A percentile compares a stretch with the other conserved stretches of the same genome.
phyloP scores from a whole-genome alignment of 257 asterid genomes.

The Solanum acaule region DNA sequence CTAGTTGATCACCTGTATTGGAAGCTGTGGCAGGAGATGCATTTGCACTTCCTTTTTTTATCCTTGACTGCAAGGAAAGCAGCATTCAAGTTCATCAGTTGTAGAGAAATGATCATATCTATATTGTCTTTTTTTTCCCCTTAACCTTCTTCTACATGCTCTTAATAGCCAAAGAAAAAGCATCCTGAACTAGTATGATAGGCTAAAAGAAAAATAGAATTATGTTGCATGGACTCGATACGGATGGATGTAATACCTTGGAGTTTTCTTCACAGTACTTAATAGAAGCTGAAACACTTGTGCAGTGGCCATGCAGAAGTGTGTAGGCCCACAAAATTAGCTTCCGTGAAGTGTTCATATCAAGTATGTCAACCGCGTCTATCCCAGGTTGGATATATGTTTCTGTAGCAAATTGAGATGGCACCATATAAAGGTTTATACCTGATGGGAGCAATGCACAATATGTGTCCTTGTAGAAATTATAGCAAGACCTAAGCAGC shows the following conservation, averaged over 20 bases:
- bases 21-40: conserved; percentile 11
- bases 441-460: conserved; percentile 97
- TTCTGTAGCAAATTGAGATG: conserved; percentile 85
- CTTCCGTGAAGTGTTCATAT: conserved; percentile 91
- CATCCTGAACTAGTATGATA: neutral
- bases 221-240: neutral
- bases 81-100: neutral
- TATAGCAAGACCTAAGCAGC: conserved; percentile 77
- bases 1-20: conserved; percentile 24
- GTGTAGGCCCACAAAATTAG: conserved; percentile 94
- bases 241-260: conserved; percentile 38
- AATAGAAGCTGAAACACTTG: conserved; percentile 55
- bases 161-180: neutral
- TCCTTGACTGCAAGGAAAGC: conserved; percentile 48
- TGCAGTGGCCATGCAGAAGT: conserved; percentile 72
- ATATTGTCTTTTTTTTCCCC: neutral
- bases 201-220: neutral
- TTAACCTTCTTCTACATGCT: neutral
- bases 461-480: conserved; percentile 86
- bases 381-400: conserved; percentile 90
- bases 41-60: conserved; percentile 51
- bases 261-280: conserved; percentile 83
- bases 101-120: neutral
- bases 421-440: conserved; percentile 79
- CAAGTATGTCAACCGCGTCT: conserved; percentile 84